A percentile compares a stretch with the other conserved stretches of the same genome.
Evolutionary conservation across 169 alveolate genomes (phyloP).

Genomic region (Sarcocystis neurona): DNA sequence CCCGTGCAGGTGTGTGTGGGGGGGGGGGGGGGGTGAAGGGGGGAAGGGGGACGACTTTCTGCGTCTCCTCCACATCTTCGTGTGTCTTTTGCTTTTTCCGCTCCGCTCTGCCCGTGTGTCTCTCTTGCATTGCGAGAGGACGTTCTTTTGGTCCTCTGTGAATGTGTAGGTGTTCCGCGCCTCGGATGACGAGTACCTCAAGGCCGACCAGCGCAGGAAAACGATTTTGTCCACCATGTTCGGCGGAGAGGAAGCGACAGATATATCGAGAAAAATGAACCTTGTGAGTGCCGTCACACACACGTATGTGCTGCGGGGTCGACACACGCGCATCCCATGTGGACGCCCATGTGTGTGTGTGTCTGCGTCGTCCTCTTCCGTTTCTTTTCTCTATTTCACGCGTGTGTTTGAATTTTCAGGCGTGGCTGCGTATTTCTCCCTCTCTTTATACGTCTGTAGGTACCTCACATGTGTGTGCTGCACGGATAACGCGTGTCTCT

Average conservation of each 20-base stretch:
- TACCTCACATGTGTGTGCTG: too few relatives aligned
- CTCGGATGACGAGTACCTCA: slow-evolving; percentile 52
- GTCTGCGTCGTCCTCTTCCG: background rate
- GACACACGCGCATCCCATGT: slow-evolving; percentile 52
- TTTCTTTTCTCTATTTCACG: too few relatives aligned
- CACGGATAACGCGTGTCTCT: too few relatives aligned
- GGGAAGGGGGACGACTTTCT: too few relatives aligned
- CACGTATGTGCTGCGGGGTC: too few relatives aligned
- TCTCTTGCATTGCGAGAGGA: background rate
- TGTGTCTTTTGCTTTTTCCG: background rate
- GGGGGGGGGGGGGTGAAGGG: too few relatives aligned
- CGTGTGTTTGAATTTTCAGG: too few relatives aligned
- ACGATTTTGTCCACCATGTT: background rate
- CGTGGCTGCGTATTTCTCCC: too few relatives aligned
- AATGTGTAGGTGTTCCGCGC: slow-evolving; percentile 56
- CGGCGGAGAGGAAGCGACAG: background rate
- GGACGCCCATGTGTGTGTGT: too few relatives aligned
- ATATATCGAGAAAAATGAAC: slow-evolving; percentile 31
- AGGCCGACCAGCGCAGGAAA: slow-evolving; percentile 55
- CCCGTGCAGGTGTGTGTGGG: too few relatives aligned
- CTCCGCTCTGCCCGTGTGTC: background rate
- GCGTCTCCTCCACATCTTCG: background rate
- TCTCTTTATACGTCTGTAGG: too few relatives aligned
- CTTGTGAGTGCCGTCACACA: slow-evolving; percentile 38
- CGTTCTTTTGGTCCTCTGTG: background rate